Evolutionary conservation across 2,329 filamentous ascomycete species (phyloP).

Genomic region (Penicillium janthinellum): DNA sequence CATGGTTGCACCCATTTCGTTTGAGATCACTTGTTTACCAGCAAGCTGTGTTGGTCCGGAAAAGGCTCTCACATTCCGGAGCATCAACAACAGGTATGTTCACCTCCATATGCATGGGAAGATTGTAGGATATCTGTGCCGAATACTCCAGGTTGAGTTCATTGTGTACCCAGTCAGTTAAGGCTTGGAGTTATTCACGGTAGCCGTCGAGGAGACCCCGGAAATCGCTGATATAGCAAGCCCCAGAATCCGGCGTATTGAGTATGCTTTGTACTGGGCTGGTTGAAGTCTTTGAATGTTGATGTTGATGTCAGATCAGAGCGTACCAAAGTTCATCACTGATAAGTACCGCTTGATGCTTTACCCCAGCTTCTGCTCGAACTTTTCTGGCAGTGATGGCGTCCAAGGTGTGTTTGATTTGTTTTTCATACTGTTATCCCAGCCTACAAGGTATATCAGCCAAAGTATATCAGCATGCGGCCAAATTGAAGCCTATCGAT

Average conservation of each 20-base stretch:
- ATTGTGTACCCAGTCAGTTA: constrained; percentile 36
- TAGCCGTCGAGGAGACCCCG: background rate
- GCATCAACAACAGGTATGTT: constrained; percentile 39
- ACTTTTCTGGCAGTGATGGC: background rate
- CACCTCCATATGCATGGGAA: constrained; percentile 43
- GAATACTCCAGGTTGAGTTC: constrained; percentile 38
- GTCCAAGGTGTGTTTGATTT: background rate
- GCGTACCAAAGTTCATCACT: background rate
- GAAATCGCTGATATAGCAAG: background rate
- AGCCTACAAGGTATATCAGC: background rate
- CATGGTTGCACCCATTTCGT: constrained; percentile 28
- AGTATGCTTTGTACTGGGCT: background rate
- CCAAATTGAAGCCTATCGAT: background rate
- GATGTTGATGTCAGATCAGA: background rate
- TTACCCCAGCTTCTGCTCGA: background rate
- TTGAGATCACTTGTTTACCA: constrained; percentile 42
- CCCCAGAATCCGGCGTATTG: background rate
- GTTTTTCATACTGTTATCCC: background rate
- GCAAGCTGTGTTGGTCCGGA: constrained; percentile 43
- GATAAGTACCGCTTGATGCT: background rate
- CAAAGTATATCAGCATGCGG: background rate
- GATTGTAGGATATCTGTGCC: constrained; percentile 42
- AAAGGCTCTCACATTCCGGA: constrained; percentile 45
- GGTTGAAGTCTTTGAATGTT: background rate
- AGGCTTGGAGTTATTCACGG: constrained; percentile 29